Evolutionary conservation across 2,329 filamentous ascomycete genomes (phyloP).

Genomic region (Grosmannia serpens): DNA sequence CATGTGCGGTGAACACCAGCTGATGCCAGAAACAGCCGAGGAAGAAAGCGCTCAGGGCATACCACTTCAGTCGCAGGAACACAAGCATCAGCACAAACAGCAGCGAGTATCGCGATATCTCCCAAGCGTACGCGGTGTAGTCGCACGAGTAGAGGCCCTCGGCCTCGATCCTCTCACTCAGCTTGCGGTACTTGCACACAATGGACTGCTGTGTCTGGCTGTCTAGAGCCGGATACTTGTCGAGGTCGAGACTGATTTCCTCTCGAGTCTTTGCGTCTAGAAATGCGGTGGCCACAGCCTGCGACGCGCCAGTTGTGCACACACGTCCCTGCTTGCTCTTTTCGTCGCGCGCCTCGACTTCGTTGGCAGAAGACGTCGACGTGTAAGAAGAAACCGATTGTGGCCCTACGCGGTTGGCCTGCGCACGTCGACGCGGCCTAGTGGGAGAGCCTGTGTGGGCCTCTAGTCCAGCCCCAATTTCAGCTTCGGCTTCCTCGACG

Average conservation of each 20-base stretch:
- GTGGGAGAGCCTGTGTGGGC: neutral
- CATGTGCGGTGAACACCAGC: constrained; percentile 84
- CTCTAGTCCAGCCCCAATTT: no score
- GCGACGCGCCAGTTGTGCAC: neutral
- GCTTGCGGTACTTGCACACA: constrained; percentile 66
- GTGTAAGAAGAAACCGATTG: constrained; percentile 47
- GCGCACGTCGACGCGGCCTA: neutral
- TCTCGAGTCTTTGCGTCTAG: constrained; percentile 63
- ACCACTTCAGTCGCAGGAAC: constrained; percentile 54
- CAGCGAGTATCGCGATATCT: constrained; percentile 58
- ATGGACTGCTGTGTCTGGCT: constrained; percentile 62
- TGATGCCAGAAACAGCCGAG: constrained; percentile 89
- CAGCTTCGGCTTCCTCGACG: constrained; percentile 8
- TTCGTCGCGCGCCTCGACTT: constrained; percentile 25
- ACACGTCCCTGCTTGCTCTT: neutral
- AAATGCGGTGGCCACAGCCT: constrained; percentile 38
- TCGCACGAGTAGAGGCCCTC: constrained; percentile 77
- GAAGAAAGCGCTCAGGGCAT: constrained; percentile 56
- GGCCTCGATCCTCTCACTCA: constrained; percentile 59
- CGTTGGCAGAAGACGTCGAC: constrained; percentile 32
- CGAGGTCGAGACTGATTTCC: constrained; percentile 63
- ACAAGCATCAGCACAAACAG: constrained; percentile 52
- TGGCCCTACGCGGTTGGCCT: neutral
- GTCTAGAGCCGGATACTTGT: constrained; percentile 74
- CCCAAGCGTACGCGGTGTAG: constrained; percentile 67